Evolutionary conservation across 1,284 basidiomycete species (phyloP).

Genomic region (Cutaneotrichosporon curvatum): DNA sequence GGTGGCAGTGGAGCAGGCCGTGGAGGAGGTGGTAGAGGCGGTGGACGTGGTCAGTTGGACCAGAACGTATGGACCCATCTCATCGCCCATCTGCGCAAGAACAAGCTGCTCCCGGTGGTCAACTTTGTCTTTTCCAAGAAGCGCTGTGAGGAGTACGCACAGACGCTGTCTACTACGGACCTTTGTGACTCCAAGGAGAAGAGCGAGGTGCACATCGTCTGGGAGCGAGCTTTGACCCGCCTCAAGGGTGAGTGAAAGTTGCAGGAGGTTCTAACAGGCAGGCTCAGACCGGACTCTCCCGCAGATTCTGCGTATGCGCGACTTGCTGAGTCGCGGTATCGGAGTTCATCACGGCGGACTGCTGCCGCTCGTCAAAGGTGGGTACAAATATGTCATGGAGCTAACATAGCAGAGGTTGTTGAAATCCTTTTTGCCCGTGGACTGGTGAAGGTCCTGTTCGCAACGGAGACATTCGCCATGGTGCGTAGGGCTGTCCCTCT

Average conservation of each 20-base stretch:
- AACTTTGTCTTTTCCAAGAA: conserved; percentile 98
- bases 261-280: conserved; percentile 36
- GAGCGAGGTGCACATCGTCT: conserved; percentile 90
- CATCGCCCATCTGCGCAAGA: conserved; percentile 77
- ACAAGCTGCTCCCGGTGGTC: conserved; percentile 81
- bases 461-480: conserved; percentile 99
- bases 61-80: conserved; percentile 93
- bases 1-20: conserved; percentile 52
- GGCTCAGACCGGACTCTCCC: conserved; percentile 89
- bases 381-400: conserved; percentile 46
- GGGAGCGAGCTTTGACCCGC: conserved; percentile 84
- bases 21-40: conserved; percentile 51
- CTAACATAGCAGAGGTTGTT: conserved; percentile 78
- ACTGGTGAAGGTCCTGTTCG: conserved; percentile 93
- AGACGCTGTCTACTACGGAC: conserved; percentile 79
- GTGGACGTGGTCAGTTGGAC: conserved; percentile 57
- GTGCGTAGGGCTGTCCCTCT: conserved; percentile 48
- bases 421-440: conserved; percentile 95
- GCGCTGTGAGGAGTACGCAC: conserved; percentile 91
- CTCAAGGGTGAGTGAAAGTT: conserved; percentile 62
- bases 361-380: conserved; percentile 90
- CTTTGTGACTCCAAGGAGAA: conserved; percentile 79
- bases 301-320: conserved; percentile 86
- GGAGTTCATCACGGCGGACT: conserved; percentile 97
- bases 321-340: conserved; percentile 84